Base-by-base conservation (phyloP, 352 stramenopile species). In the Elongisporangium anandrum region DNA sequence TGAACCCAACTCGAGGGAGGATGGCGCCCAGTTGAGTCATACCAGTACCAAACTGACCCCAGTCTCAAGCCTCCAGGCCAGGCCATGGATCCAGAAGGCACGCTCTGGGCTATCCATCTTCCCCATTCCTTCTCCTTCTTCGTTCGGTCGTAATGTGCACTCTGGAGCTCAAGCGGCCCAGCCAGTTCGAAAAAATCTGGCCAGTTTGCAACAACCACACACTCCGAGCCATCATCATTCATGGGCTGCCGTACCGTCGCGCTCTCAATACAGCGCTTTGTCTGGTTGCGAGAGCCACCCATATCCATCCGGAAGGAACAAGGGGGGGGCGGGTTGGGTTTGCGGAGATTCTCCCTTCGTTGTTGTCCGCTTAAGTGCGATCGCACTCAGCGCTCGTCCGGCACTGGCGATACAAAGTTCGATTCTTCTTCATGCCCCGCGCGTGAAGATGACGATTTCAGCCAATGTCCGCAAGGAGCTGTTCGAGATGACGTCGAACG, bases 381-480 rank as follows among this genome's bases (percentile, higher is more conserved):
- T 70, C 59, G 29, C 29, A 41, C 24, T 56, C 12, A 56, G 23
- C 26, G 22, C 51, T 17, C 29, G 29, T 13, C 9, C 9, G 29
- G 29, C 29, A 8, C 5, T 8, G 29, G 9, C 29, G 24, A 3
- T 3, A 34, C 24, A 24, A 53, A 53, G 49, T 53, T 22, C 49
- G 49, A 53, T 53, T 53, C 49, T 53, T 53, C 49, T 76, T 50
- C 59, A 76, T 76, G 65, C 65, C 67, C 26, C 49, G 17, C 19
- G 45, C 48, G 75, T 59, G 41, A 85, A 68, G 47, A 92, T 92
- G 83, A 92, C 83, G 66, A 92, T 92, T 63, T 92, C 83, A 57
- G 83, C 83, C 17, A 92, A 88, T 66, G 83, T 92, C 58, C 80
- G 83, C 57, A 92, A 90, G 73, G 83, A 92, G 66, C 69, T 92